Conservation (phyloP, 2,329 filamentous ascomycete species). For the Monascus ruber region DNA sequence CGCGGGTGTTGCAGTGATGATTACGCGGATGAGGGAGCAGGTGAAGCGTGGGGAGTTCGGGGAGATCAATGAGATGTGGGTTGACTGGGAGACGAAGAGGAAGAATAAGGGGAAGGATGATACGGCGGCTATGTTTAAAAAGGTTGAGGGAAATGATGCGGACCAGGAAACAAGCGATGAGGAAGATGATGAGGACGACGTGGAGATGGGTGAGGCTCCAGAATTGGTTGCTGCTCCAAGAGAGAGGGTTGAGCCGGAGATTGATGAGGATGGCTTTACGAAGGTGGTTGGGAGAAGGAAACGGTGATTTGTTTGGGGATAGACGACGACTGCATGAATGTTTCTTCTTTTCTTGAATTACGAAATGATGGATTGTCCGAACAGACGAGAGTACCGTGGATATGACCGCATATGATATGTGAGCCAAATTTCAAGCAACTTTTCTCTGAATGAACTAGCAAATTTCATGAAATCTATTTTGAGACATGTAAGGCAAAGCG, state of each 20-base stretch:
- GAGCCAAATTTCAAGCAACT: constrained; percentile 6
- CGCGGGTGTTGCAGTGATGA: constrained; percentile 58
- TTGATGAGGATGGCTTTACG: constrained; percentile 74
- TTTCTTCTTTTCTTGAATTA: constrained; percentile 4
- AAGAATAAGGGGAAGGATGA: constrained; percentile 16
- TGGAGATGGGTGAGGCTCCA: constrained; percentile 61
- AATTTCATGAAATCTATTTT: constrained; percentile 11
- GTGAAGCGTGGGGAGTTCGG: constrained; percentile 54
- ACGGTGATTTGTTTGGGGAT: constrained; percentile 22
- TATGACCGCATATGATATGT: no score
- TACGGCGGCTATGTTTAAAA: constrained; percentile 25
- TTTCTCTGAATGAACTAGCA: constrained; percentile 9
- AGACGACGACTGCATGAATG: neutral
- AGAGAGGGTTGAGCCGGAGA: constrained; percentile 57
- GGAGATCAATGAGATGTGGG: constrained; percentile 53
- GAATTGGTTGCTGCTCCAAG: constrained; percentile 45
- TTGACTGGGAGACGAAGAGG: constrained; percentile 27
- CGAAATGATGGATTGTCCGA: neutral
- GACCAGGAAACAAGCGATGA: constrained; percentile 46
- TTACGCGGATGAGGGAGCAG: constrained; percentile 56
- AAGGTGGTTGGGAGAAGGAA: constrained; percentile 61
- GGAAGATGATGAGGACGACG: constrained; percentile 47
- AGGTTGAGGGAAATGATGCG: constrained; percentile 45
- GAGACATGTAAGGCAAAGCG: constrained; percentile 8
- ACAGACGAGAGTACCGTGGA: no score